Base-by-base conservation (phyloP, 2,329 filamentous ascomycete species). In the Aspergillus ruber region DNA sequence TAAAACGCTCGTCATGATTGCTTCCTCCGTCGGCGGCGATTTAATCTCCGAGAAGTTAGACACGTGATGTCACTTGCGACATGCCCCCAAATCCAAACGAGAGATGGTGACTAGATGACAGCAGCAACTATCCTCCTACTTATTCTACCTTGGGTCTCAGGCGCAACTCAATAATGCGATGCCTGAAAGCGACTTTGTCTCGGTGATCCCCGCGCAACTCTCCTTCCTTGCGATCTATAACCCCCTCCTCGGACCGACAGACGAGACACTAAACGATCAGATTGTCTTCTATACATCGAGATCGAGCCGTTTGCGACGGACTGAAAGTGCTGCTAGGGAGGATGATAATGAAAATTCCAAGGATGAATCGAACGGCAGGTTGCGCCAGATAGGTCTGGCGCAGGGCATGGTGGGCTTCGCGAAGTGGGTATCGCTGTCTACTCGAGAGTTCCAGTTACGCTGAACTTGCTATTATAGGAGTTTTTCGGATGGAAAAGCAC, bases 391-490 rank as follows among this genome's bases (percentile, higher is more conserved):
- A 64, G 93, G 93, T 33, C 81, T 98, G 53, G 93, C 93, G 36
- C 93, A 98, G 73, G 93, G 90, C 64, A 95, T 97, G 85, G 85
- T 95, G 50, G 87, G 84, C 65, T 98, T 98, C 72, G 87, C 88
- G 56, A 81, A 77, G 80, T 84, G 70, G 51, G 70, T 59, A 52
- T 47, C 45, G 55, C 53, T 60, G 25, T 39, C 42, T 21, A 44
- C 25, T 25, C 32, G 18, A 39, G 10, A 48, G 33, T 40, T 36
- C 23, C 27, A 46, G 33, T 33, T 23, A 21, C 23, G 35, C 56
- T 59, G 46, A 64, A 52, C 42, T 49, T 45, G 21, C 44, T 44
- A 35, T 50, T 13, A 60, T 21, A 85, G 84, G 63, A 90, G 84
- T 59, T 98, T 98, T 69, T 86, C 90, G 2, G 79, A 82, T 51